A percentile compares a stretch with the other conserved stretches of the same genome.
Evolutionary conservation across 495 filamentous ascomycete genomes (phyloP).

Genomic region (Penicillium mononematosum): DNA sequence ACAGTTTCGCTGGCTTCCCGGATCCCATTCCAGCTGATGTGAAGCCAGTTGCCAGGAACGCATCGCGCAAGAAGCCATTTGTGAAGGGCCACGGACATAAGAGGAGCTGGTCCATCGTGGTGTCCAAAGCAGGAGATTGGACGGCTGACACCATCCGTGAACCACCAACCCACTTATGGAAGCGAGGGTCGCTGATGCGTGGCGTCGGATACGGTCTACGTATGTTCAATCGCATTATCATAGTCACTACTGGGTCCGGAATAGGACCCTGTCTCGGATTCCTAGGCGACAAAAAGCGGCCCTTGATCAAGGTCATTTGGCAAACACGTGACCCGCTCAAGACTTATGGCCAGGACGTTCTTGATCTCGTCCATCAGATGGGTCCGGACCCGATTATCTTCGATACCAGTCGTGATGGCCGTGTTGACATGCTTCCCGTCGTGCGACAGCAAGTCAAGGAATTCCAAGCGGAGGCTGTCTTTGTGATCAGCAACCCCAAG

Average conservation of each 20-base stretch:
- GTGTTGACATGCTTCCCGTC: slow-evolving; percentile 52
- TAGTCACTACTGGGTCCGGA: slow-evolving; percentile 73
- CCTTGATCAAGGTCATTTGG: slow-evolving; percentile 52
- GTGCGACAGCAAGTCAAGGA: slow-evolving; percentile 55
- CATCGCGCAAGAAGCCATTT: not conserved
- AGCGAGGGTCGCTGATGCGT: slow-evolving; percentile 46
- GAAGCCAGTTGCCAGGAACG: not conserved
- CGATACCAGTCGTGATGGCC: slow-evolving; percentile 45
- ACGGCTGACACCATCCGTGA: slow-evolving; percentile 57
- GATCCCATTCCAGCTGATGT: slow-evolving; percentile 20
- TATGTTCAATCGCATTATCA: slow-evolving; percentile 60
- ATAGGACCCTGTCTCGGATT: slow-evolving; percentile 57
- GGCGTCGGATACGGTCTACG: slow-evolving; percentile 64
- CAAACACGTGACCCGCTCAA: slow-evolving; percentile 46
- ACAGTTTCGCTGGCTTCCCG: slow-evolving; percentile 70
- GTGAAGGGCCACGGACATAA: slow-evolving; percentile 15
- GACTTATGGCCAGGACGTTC: slow-evolving; percentile 50
- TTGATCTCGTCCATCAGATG: slow-evolving; percentile 44
- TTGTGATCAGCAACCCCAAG: slow-evolving; percentile 66
- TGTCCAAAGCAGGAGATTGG: slow-evolving; percentile 77
- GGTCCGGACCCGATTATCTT: slow-evolving; percentile 53
- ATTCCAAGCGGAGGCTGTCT: slow-evolving; percentile 63
- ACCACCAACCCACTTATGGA: slow-evolving; percentile 44
- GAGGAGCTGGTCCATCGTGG: slow-evolving; percentile 35
- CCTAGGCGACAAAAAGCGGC: slow-evolving; percentile 31